Conservation (phyloP, 2,329 filamentous ascomycete genomes). For the Calonectria pteridis region DNA sequence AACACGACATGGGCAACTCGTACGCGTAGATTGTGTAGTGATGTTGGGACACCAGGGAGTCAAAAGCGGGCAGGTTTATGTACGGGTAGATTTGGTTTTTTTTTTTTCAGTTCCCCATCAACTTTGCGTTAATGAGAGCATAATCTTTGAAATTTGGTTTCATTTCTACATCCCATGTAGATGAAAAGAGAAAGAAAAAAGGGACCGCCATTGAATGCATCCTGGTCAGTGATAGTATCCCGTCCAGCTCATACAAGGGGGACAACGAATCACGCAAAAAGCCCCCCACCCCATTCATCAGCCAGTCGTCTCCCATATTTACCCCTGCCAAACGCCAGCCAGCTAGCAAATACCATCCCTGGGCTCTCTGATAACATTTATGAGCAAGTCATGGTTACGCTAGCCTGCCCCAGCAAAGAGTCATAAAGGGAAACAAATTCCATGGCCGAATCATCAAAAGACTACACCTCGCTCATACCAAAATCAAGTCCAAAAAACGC, state of each 20-base stretch:
- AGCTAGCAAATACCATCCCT: conserved; percentile 16
- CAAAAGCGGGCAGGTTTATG: conserved; percentile 38
- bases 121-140: conserved; percentile 33
- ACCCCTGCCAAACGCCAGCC: conserved; percentile 23
- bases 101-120: conserved; percentile 21
- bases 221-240: conserved; percentile 1
- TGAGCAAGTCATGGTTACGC: neutral
- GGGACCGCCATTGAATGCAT: conserved; percentile 2
- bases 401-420: neutral
- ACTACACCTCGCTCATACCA: conserved; percentile 20
- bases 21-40: conserved; percentile 54
- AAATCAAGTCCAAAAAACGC: conserved; percentile 40
- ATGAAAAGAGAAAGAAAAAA: neutral
- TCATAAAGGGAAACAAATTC: neutral
- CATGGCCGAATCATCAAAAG: conserved; percentile 12
- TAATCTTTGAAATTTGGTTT: conserved; percentile 16
- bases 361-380: neutral
- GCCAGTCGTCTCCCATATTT: neutral
- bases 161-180: conserved; percentile 25
- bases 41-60: conserved; percentile 35
- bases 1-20: conserved; percentile 76
- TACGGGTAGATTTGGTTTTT: conserved; percentile 34
- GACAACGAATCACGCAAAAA: neutral
- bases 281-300: neutral
- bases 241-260: neutral